These are phyloP conservation scores for Aspergillus brasiliensis DNA, from an alignment of 2,329 filamentous ascomycete genomes.

Conservation along the genomic window DNA sequence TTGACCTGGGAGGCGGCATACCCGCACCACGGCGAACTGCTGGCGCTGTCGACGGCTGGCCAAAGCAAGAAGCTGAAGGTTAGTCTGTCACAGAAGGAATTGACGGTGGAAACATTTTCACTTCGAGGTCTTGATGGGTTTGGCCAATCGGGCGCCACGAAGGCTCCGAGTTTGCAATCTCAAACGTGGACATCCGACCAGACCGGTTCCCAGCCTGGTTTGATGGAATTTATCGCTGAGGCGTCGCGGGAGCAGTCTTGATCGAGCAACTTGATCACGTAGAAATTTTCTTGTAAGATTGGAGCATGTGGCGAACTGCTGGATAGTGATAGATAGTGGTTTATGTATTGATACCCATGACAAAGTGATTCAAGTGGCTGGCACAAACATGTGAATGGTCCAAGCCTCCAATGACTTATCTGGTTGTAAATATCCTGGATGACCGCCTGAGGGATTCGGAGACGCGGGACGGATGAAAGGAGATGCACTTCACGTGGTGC, in stretches of 20 bases:
- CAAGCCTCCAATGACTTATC: not conserved
- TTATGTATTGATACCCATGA: constrained; percentile 1
- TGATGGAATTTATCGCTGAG: constrained; percentile 32
- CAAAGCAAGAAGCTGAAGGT: constrained; percentile 38
- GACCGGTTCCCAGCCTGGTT: constrained; percentile 9
- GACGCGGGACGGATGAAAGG: constrained; percentile 1
- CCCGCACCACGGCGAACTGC: constrained; percentile 40
- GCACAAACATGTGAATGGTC: not conserved
- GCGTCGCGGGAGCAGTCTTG: constrained; percentile 13
- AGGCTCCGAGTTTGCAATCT: constrained; percentile 16
- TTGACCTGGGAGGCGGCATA: constrained; percentile 33
- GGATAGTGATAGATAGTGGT: not conserved
- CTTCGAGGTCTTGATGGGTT: constrained; percentile 21
- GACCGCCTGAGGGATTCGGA: not conserved
- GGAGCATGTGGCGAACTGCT: not conserved
- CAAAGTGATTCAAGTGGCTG: not conserved
- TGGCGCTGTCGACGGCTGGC: constrained; percentile 22
- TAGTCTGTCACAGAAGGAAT: constrained; percentile 28
- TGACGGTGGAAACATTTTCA: constrained; percentile 27
- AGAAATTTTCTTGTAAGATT: no score
- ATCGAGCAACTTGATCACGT: not conserved
- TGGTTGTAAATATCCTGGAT: no score
- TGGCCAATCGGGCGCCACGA: constrained; percentile 10
- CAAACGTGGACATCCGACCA: constrained; percentile 28
- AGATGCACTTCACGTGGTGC: not conserved